Evolutionary conservation across 352 stramenopile genomes (phyloP).

Genomic region (Pythium vanterpoolii): DNA sequence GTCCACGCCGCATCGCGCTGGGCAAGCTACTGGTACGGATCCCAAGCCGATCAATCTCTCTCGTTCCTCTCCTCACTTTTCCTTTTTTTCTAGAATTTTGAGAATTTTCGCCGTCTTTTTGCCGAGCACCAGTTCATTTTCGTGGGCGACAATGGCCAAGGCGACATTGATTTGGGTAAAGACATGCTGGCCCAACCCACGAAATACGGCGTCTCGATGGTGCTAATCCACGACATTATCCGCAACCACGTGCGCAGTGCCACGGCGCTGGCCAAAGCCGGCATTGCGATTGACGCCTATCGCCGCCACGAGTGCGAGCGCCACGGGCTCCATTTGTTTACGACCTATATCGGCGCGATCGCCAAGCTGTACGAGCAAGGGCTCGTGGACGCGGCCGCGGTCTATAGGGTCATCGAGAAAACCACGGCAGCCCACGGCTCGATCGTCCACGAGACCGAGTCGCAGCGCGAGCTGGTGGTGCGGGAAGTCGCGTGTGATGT

Average conservation of each 20-base stretch:
- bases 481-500: conserved; percentile 65
- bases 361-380: conserved; percentile 48
- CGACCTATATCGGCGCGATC: conserved; percentile 77
- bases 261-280: conserved; percentile 11
- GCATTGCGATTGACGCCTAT: conserved; percentile 31
- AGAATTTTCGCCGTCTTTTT: conserved; percentile 68
- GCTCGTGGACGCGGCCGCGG: conserved; percentile 44
- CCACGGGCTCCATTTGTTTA: conserved; percentile 67
- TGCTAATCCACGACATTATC: conserved; percentile 83
- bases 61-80: background rate
- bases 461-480: conserved; percentile 51
- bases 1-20: conserved; percentile 57
- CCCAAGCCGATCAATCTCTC: background rate
- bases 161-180: conserved; percentile 80
- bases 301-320: conserved; percentile 60
- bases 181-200: conserved; percentile 47
- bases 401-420: conserved; percentile 63
- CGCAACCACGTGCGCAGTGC: conserved; percentile 46
- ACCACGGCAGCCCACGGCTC: conserved; percentile 46
- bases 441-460: conserved; percentile 60
- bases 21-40: conserved; percentile 59
- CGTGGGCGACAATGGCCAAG: conserved; percentile 78
- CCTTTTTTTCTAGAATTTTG: conserved; percentile 51
- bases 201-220: conserved; percentile 48
- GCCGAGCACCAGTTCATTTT: conserved; percentile 75